Percentiles rank a stretch among this genome's conserved stretches.
Evolutionary conservation across 306 rosid genomes (phyloP).

Genomic region (Casuarina equisetifolia): DNA sequence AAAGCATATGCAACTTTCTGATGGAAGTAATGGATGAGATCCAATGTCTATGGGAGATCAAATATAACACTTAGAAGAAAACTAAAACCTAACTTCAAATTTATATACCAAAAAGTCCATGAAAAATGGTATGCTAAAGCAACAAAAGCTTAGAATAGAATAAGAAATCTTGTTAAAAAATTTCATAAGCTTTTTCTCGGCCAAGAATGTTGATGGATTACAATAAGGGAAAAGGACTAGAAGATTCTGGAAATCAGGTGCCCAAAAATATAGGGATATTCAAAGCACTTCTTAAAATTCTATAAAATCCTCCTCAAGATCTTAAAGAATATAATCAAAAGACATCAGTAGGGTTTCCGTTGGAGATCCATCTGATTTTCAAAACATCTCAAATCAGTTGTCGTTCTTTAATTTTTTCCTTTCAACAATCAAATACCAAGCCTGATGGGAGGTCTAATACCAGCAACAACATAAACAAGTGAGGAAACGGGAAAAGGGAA

Average conservation of each 20-base stretch:
- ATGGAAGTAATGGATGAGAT: not conserved
- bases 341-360: too few relatives aligned
- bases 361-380: too few relatives aligned
- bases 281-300: not conserved
- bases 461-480: not conserved
- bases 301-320: not conserved
- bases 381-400: too few relatives aligned
- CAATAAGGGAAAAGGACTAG: not conserved
- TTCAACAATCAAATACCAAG: not conserved
- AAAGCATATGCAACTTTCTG: not conserved
- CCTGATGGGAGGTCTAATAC: not conserved
- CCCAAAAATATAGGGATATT: not conserved
- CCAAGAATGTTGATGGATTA: not conserved
- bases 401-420: too few relatives aligned
- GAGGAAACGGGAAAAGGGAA: not conserved
- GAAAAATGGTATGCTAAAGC: not conserved
- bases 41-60: not conserved
- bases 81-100: not conserved
- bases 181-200: not conserved
- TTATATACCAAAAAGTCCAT: not conserved
- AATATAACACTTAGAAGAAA: not conserved
- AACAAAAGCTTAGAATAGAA: not conserved
- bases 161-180: not conserved
- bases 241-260: not conserved
- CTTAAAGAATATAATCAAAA: not conserved